Percentiles rank a stretch among this genome's conserved stretches.
Evolutionary conservation across 2,329 filamentous ascomycete genomes (phyloP).

Genomic region (Arachnopeziza araneosa): DNA sequence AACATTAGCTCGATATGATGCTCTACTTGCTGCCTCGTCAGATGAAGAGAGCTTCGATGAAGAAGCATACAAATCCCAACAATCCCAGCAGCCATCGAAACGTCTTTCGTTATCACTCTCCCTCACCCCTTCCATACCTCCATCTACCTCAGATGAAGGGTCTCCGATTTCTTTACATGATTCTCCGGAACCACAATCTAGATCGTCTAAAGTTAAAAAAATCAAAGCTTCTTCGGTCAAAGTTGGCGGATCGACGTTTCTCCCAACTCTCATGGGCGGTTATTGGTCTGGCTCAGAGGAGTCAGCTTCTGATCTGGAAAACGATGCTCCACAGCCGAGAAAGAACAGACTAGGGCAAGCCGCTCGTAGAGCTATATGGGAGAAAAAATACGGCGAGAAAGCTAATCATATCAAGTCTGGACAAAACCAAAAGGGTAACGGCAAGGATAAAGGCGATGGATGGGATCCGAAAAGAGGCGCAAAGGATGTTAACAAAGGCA

Average conservation of each 20-base stretch:
- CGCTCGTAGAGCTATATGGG: constrained; percentile 72
- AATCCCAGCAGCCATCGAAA: constrained; percentile 4
- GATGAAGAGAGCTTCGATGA: constrained; percentile 28
- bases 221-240: constrained; percentile 11
- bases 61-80: constrained; percentile 16
- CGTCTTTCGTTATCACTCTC: constrained; percentile 19
- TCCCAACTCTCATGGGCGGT: constrained; percentile 72
- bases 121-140: constrained; percentile 16
- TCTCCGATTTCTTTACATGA: background rate
- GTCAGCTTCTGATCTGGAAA: constrained; percentile 58
- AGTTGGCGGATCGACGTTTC: constrained; percentile 48
- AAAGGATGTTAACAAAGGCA: constrained; percentile 15
- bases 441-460: constrained; percentile 36
- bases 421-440: constrained; percentile 10
- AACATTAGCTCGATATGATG: constrained; percentile 25
- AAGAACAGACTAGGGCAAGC: constrained; percentile 75
- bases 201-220: constrained; percentile 16
- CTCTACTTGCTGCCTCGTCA: constrained; percentile 27
- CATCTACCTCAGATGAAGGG: constrained; percentile 1
- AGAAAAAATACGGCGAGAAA: constrained; percentile 69
- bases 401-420: constrained; percentile 40
- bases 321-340: constrained; percentile 46
- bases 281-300: constrained; percentile 74
- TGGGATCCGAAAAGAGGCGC: constrained; percentile 57
- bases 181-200: constrained; percentile 6